Percentiles rank a stretch among this genome's conserved stretches.
Conservation (phyloP, 1,284 basidiomycete species). For the Puccinia polysora region DNA sequence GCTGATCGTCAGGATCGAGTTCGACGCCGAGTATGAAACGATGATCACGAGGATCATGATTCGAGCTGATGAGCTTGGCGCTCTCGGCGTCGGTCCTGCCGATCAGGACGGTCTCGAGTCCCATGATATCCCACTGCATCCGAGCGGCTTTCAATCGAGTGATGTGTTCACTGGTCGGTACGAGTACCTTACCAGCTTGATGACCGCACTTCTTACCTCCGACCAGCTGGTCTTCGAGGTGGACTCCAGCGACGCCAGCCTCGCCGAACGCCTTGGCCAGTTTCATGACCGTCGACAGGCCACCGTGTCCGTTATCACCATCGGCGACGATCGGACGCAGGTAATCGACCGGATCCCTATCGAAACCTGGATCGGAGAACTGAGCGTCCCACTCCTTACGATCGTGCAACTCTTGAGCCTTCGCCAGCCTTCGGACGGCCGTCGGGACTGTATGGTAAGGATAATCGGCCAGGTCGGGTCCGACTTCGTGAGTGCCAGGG, state of each 20-base stretch:
- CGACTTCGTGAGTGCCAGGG: slow-evolving; percentile 53
- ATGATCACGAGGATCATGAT: slow-evolving; percentile 69
- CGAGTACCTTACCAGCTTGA: slow-evolving; percentile 86
- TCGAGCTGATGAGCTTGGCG: slow-evolving; percentile 77
- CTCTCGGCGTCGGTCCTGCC: slow-evolving; percentile 88
- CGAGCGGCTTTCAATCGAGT: slow-evolving; percentile 75
- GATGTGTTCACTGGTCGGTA: slow-evolving; percentile 78
- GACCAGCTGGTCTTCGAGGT: slow-evolving; percentile 86
- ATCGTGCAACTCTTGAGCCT: slow-evolving; percentile 78
- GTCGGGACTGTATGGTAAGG: slow-evolving; percentile 92
- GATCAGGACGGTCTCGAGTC: slow-evolving; percentile 79
- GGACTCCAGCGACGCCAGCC: slow-evolving; percentile 79
- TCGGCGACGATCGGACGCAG: slow-evolving; percentile 53
- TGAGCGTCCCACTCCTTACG: slow-evolving; percentile 81
- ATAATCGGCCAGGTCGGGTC: slow-evolving; percentile 62
- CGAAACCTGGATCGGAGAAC: slow-evolving; percentile 60
- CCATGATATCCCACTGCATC: slow-evolving; percentile 80
- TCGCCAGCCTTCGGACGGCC: slow-evolving; percentile 77
- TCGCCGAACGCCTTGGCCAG: slow-evolving; percentile 86
- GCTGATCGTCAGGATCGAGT: slow-evolving; percentile 56
- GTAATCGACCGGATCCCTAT: slow-evolving; percentile 52
- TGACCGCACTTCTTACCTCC: slow-evolving; percentile 95
- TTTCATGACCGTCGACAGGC: slow-evolving; percentile 93
- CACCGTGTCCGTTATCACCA: slow-evolving; percentile 67
- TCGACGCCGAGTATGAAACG: slow-evolving; percentile 64